phyloP scores from a whole-genome alignment of 1,284 basidiomycete genomes.

The Melampsora americana region DNA sequence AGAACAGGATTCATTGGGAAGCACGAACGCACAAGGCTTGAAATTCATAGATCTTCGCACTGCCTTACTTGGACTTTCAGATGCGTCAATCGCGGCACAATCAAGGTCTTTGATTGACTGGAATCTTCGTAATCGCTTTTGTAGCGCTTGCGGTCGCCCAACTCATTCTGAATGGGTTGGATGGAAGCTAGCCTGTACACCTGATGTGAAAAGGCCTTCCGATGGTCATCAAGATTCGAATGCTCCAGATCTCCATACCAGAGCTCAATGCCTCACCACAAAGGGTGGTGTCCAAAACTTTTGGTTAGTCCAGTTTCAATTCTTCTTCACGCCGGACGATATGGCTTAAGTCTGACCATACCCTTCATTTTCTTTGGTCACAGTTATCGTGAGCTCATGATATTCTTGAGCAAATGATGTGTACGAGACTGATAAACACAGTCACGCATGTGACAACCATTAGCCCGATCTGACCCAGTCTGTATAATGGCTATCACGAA shows the following conservation, averaged over 20 bases:
- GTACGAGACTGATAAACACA: too few species aligned
- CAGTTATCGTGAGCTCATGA: too few species aligned
- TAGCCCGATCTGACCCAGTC: conserved; percentile 57
- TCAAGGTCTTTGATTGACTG: conserved; percentile 80
- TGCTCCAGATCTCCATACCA: conserved; percentile 67
- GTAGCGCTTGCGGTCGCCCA: conserved; percentile 76
- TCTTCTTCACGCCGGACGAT: not conserved
- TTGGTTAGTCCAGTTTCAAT: conserved; percentile 5
- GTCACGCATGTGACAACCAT: too few species aligned
- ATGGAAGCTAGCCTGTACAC: conserved; percentile 82
- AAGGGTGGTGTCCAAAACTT: conserved; percentile 35
- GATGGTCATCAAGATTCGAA: conserved; percentile 64
- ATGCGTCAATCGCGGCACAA: conserved; percentile 70
- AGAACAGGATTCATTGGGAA: not conserved
- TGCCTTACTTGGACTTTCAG: conserved; percentile 59
- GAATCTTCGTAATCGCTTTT: conserved; percentile 86
- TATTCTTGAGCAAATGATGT: too few species aligned
- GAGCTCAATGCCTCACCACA: conserved; percentile 54
- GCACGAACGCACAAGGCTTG: not conserved
- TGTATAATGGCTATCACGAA: conserved; percentile 87
- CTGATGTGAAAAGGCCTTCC: conserved; percentile 61
- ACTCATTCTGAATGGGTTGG: conserved; percentile 89
- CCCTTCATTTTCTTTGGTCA: conserved; percentile 26
- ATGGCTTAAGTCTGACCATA: not conserved
- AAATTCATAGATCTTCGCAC: conserved; percentile 17